Conservation (phyloP, 768 basidiomycete species). For the Boletus speciosus region DNA sequence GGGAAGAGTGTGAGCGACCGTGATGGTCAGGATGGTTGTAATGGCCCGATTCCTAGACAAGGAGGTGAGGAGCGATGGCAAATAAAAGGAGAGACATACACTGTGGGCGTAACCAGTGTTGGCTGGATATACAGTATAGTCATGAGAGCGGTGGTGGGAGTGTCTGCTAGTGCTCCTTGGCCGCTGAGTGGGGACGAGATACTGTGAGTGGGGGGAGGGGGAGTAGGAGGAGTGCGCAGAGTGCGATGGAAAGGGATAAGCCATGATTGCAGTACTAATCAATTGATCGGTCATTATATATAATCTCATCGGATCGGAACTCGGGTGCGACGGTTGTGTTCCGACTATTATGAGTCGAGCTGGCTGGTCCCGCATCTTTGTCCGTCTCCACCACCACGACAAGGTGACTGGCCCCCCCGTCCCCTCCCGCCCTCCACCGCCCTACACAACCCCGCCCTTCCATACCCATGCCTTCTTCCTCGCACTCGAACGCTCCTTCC, state of each 20-base stretch:
- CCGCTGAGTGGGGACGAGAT: constrained; percentile 4
- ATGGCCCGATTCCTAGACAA: constrained; percentile 19
- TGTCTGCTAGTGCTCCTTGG: constrained; percentile 19
- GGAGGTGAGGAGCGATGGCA: not conserved
- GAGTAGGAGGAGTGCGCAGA: not conserved
- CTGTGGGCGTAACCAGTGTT: constrained; percentile 5
- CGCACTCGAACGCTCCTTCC: constrained; percentile 70
- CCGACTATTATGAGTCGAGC: constrained; percentile 1
- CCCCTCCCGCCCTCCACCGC: constrained; percentile 22
- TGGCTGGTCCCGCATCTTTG: constrained; percentile 8
- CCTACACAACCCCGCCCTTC: constrained; percentile 70
- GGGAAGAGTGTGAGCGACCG: constrained; percentile 9
- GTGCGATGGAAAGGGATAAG: constrained; percentile 24
- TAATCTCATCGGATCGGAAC: constrained; percentile 12
- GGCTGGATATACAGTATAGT: not conserved
- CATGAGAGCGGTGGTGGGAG: constrained; percentile 9
- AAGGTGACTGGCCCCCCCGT: constrained; percentile 12
- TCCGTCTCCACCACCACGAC: constrained; percentile 21
- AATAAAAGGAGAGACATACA: constrained; percentile 8
- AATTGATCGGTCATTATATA: not conserved
- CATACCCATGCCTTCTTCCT: constrained; percentile 77
- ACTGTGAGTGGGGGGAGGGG: not conserved
- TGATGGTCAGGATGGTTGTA: constrained; percentile 12
- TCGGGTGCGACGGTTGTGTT: not conserved
- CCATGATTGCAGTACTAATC: constrained; percentile 4